A percentile compares a stretch with the other conserved stretches of the same genome.
These are phyloP conservation scores for Thozetella sp. DNA, from an alignment of 495 filamentous ascomycete genomes.

Conservation along the genomic window DNA sequence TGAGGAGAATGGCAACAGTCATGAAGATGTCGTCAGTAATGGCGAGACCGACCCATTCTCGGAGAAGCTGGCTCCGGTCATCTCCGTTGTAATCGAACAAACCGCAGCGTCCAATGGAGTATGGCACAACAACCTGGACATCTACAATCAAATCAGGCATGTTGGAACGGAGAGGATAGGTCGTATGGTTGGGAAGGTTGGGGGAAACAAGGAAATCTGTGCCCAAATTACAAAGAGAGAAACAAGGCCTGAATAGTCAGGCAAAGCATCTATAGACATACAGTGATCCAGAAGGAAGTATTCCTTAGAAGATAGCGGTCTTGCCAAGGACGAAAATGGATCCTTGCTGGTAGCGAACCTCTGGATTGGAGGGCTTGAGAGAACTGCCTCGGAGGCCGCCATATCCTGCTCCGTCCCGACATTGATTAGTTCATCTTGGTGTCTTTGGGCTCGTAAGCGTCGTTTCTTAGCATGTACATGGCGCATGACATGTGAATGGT, in stretches of 20 bases:
- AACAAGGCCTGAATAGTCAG: neutral
- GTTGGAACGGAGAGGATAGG: neutral
- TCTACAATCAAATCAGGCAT: slow-evolving; percentile 6
- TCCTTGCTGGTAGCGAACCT: slow-evolving; percentile 7
- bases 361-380: slow-evolving; percentile 4
- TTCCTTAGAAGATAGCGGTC: slow-evolving; percentile 9
- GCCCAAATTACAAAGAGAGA: neutral
- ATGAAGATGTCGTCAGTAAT: slow-evolving; percentile 10
- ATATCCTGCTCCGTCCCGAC: neutral
- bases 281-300: slow-evolving; percentile 13
- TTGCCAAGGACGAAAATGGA: slow-evolving; percentile 10
- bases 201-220: neutral
- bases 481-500: slow-evolving; percentile 12
- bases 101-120: slow-evolving; percentile 10
- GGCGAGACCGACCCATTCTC: slow-evolving; percentile 15
- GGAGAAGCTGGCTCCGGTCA: slow-evolving; percentile 11
- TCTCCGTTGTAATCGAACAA: slow-evolving; percentile 10
- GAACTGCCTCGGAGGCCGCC: neutral
- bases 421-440: neutral
- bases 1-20: slow-evolving; percentile 9
- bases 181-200: neutral
- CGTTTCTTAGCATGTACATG: slow-evolving; percentile 11
- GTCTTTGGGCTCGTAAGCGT: slow-evolving; percentile 1
- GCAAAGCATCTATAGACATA: slow-evolving; percentile 4
- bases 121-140: slow-evolving; percentile 8